Evolutionary conservation across 2,329 filamentous ascomycete genomes (phyloP).

Genomic region (Dactylonectria macrodidyma): DNA sequence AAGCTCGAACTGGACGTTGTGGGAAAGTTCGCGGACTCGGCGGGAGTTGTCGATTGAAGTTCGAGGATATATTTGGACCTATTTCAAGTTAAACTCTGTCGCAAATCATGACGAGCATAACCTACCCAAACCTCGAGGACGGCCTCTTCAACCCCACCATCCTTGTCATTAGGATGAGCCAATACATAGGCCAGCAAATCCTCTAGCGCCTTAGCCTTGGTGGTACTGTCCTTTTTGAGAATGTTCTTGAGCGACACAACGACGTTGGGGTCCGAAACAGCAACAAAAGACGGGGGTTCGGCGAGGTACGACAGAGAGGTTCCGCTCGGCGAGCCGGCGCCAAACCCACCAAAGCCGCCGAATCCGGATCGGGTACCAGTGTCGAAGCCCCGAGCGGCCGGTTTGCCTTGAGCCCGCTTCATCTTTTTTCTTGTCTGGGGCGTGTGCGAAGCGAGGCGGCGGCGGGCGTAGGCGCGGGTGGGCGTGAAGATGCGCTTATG

Average conservation of each 20-base stretch:
- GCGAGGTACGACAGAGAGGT: conserved; percentile 85
- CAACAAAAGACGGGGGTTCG: conserved; percentile 85
- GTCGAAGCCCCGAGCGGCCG: conserved; percentile 45
- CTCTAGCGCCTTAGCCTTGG: conserved; percentile 91
- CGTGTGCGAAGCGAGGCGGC: conserved; percentile 20
- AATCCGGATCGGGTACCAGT: conserved; percentile 44
- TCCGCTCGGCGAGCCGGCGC: conserved; percentile 60
- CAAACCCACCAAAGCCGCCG: conserved; percentile 46
- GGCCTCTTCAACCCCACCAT: conserved; percentile 80
- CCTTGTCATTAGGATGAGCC: conserved; percentile 65
- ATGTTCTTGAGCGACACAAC: conserved; percentile 95
- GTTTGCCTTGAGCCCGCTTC: conserved; percentile 49
- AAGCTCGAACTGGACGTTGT: conserved; percentile 77
- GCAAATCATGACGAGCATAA: conserved; percentile 1
- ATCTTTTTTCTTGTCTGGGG: conserved; percentile 35
- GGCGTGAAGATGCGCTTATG: conserved; percentile 31
- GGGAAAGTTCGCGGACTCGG: conserved; percentile 88
- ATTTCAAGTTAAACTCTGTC: conserved; percentile 21
- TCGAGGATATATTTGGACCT: conserved; percentile 90
- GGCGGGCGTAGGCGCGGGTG: conserved; percentile 12
- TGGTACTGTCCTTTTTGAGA: conserved; percentile 92
- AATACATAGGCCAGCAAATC: conserved; percentile 80
- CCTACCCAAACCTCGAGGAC: conserved; percentile 90
- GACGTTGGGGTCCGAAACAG: conserved; percentile 83
- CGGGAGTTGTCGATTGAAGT: conserved; percentile 91